phyloP scores from a whole-genome alignment of 1,284 basidiomycete genomes.

The Mycosarcoma maydis region DNA sequence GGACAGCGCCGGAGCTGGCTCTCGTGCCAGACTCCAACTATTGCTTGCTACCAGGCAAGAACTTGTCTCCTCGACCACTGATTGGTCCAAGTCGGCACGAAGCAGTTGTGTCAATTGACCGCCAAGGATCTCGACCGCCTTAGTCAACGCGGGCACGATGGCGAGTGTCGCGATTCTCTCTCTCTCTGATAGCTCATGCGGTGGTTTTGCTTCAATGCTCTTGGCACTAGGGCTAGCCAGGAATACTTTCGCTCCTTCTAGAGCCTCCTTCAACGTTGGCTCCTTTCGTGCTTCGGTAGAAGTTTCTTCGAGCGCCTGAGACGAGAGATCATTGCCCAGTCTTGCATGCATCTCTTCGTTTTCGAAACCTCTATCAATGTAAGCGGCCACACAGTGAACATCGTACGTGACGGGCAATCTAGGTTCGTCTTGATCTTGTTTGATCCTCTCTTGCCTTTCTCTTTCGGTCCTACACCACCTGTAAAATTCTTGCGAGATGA shows the following conservation, averaged over 20 bases:
- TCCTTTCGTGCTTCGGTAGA: not conserved
- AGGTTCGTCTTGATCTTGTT: constrained; percentile 49
- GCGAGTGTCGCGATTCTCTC: constrained; percentile 1
- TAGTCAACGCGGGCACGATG: constrained; percentile 13
- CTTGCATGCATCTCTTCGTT: constrained; percentile 10
- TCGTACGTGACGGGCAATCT: constrained; percentile 42
- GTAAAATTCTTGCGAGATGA: constrained; percentile 40
- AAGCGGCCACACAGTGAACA: constrained; percentile 28
- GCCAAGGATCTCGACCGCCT: constrained; percentile 19
- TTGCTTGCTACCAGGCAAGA: not conserved
- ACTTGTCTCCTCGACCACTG: not conserved
- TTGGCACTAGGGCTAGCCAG: not conserved
- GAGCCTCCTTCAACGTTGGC: not conserved
- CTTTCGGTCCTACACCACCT: constrained; percentile 43
- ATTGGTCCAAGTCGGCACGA: constrained; percentile 4
- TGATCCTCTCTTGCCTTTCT: constrained; percentile 49
- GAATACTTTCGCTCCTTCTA: constrained; percentile 16
- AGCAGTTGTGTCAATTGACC: constrained; percentile 9
- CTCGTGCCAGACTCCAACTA: not conserved
- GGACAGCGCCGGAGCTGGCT: constrained; percentile 15
- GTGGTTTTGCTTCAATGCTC: not conserved
- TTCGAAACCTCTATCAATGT: constrained; percentile 44
- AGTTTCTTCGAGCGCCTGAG: constrained; percentile 3
- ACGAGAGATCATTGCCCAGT: not conserved
- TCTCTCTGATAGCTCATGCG: not conserved